Conservation (phyloP, 768 basidiomycete genomes). For the Multifurca ochricompacta region DNA sequence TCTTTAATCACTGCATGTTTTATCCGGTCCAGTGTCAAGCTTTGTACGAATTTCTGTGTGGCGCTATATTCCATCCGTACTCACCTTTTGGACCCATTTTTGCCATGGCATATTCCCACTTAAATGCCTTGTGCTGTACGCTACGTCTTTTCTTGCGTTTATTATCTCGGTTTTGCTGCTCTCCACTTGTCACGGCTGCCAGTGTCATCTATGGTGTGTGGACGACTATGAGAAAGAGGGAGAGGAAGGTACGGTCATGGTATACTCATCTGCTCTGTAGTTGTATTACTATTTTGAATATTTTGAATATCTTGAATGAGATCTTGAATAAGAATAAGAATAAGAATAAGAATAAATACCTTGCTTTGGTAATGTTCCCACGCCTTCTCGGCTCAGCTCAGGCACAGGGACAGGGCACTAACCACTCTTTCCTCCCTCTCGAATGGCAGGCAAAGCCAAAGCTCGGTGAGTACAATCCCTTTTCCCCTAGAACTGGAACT, state of each 20-base stretch:
- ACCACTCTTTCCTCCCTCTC: too few relatives aligned
- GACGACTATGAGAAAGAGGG: not conserved
- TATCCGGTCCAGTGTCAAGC: not conserved
- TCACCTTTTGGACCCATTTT: constrained; percentile 3
- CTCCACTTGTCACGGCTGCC: not conserved
- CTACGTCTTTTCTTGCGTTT: not conserved
- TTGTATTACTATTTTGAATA: constrained; percentile 16
- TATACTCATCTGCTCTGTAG: constrained; percentile 6
- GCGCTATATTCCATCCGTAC: constrained; percentile 1
- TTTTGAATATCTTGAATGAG: too few relatives aligned
- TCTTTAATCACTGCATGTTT: constrained; percentile 10
- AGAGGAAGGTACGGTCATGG: not conserved
- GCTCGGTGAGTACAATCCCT: constrained; percentile 37
- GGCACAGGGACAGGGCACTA: too few relatives aligned
- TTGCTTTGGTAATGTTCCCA: too few relatives aligned
- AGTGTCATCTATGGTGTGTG: not conserved
- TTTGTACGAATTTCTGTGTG: constrained; percentile 10
- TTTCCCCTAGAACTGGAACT: too few relatives aligned
- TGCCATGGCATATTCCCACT: constrained; percentile 8
- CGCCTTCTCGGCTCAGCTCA: too few relatives aligned
- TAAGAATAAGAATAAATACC: too few relatives aligned
- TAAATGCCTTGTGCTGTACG: constrained; percentile 14
- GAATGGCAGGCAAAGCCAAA: constrained; percentile 57
- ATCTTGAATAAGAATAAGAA: not conserved
- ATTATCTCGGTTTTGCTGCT: not conserved